Evolutionary conservation across 1,139 yeast species (phyloP).

Genomic region (Komagataea norvegica): DNA sequence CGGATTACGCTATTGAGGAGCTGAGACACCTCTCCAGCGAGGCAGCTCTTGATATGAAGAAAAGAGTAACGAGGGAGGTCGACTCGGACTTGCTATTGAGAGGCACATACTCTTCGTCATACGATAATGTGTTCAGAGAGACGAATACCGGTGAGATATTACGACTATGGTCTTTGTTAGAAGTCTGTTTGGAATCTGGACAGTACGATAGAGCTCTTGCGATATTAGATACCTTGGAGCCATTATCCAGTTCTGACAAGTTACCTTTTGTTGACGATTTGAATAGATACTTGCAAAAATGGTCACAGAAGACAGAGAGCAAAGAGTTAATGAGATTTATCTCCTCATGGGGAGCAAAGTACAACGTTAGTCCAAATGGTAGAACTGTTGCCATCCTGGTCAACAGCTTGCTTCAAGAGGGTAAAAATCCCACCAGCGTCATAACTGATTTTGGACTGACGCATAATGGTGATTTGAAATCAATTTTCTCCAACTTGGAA

Average conservation of each 20-base stretch:
- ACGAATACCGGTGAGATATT: constrained; percentile 53
- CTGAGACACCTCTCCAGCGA: constrained; percentile 12
- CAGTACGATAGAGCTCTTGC: constrained; percentile 70
- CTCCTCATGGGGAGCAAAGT: constrained; percentile 24
- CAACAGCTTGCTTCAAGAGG: constrained; percentile 35
- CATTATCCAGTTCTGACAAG: constrained; percentile 18
- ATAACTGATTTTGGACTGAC: constrained; percentile 10
- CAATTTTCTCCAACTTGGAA: constrained; percentile 61
- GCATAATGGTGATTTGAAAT: constrained; percentile 19
- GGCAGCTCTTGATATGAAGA: constrained; percentile 2
- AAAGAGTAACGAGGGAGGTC: constrained; percentile 6
- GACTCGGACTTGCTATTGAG: constrained; percentile 13
- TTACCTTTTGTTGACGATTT: constrained; percentile 35
- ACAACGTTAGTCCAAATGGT: constrained; percentile 17
- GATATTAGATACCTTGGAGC: constrained; percentile 52
- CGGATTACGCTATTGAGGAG: constrained; percentile 18
- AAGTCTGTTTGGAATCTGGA: constrained; percentile 68
- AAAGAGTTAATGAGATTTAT: constrained; percentile 19
- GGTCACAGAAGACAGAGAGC: constrained; percentile 36
- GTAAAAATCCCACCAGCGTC: constrained; percentile 12
- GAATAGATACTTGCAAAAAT: constrained; percentile 44
- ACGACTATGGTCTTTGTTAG: constrained; percentile 72
- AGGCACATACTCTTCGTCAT: constrained; percentile 18
- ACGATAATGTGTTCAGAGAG: constrained; percentile 31
- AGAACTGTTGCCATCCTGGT: constrained; percentile 39